Conservation (phyloP, 2,329 filamentous ascomycete genomes). For the Apiospora pterosperma region DNA sequence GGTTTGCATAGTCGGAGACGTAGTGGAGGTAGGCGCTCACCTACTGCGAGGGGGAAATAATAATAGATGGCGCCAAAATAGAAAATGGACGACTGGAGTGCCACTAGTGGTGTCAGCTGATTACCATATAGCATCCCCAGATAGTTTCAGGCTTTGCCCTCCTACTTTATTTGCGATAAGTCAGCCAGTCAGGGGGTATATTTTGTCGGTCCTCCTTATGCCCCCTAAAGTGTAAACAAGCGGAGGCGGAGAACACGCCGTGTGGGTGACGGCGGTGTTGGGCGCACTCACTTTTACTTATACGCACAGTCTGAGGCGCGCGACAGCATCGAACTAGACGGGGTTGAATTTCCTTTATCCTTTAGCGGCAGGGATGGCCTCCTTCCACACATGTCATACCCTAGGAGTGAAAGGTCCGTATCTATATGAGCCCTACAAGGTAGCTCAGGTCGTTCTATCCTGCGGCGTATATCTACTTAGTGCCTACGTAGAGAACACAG, state of each 20-base stretch:
- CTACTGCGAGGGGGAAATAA: too few species aligned
- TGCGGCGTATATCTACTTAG: background rate
- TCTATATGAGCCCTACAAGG: too few species aligned
- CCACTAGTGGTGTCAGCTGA: background rate
- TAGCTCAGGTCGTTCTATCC: too few species aligned
- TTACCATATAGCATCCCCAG: background rate
- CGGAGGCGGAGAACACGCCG: too few species aligned
- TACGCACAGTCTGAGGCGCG: too few species aligned
- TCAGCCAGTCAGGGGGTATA: background rate
- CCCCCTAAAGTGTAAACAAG: too few species aligned
- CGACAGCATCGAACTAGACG: too few species aligned
- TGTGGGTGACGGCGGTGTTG: too few species aligned
- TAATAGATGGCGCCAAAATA: background rate
- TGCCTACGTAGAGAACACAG: background rate
- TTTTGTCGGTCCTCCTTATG: background rate
- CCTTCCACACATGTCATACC: background rate
- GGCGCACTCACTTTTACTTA: too few species aligned
- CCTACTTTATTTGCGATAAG: background rate
- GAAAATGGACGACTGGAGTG: background rate
- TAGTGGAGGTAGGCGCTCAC: background rate
- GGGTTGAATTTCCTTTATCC: background rate
- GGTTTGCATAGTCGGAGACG: background rate
- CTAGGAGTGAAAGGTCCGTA: background rate
- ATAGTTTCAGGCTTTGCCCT: background rate
- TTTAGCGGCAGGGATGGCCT: background rate